Evolutionary conservation across 2,329 filamentous ascomycete species (phyloP).

Genomic region (Penicillium paneum): DNA sequence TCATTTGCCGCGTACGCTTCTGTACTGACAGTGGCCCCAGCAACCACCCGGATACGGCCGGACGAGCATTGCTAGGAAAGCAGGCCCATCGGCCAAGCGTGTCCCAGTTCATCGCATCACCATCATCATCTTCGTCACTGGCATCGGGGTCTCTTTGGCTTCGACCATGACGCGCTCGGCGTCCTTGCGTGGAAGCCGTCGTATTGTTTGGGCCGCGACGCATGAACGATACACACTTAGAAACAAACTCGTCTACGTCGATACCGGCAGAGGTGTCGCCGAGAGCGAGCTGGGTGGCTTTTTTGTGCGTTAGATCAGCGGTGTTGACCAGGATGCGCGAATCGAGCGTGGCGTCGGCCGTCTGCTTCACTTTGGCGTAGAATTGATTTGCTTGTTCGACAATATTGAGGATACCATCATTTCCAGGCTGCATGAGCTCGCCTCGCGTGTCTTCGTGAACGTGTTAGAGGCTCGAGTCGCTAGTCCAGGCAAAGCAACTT

Average conservation of each 20-base stretch:
- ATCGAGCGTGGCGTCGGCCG: conserved; percentile 85
- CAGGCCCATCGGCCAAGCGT: conserved; percentile 76
- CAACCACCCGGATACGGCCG: conserved; percentile 76
- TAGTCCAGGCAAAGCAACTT: conserved; percentile 10
- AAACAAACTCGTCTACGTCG: conserved; percentile 87
- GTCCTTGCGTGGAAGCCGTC: conserved; percentile 47
- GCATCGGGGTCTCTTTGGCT: conserved; percentile 51
- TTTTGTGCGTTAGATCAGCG: conserved; percentile 76
- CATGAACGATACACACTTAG: conserved; percentile 88
- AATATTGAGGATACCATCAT: conserved; percentile 62
- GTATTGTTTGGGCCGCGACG: conserved; percentile 59
- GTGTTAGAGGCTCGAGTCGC: not conserved
- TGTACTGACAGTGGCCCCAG: conserved; percentile 85
- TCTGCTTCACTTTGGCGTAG: conserved; percentile 73
- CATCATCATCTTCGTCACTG: conserved; percentile 65
- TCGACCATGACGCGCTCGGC: conserved; percentile 35
- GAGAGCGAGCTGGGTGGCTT: conserved; percentile 68
- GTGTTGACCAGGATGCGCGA: conserved; percentile 78
- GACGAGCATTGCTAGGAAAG: conserved; percentile 68
- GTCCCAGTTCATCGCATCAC: conserved; percentile 81
- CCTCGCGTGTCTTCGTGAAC: conserved; percentile 60
- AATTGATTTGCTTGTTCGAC: conserved; percentile 64
- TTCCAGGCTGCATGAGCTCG: conserved; percentile 66
- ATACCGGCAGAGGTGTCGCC: conserved; percentile 72
- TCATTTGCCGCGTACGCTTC: conserved; percentile 70